Evolutionary conservation across 352 stramenopile genomes (phyloP).

Genomic region (Phytophthora crassamura): DNA sequence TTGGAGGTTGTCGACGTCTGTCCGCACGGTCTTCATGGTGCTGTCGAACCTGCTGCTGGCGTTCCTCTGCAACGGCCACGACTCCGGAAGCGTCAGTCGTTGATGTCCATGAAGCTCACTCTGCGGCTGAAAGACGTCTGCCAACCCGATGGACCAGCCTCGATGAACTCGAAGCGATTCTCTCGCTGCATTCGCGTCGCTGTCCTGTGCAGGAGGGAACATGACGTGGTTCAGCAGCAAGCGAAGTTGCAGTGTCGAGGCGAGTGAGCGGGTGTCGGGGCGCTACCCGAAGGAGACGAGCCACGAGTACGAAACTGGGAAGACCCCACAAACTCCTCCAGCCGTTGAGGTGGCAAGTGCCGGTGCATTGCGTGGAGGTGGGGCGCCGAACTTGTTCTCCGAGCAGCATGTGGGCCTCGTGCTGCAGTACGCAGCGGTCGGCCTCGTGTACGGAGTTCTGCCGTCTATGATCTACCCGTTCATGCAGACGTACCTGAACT

Average conservation of each 20-base stretch:
- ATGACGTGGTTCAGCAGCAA: constrained; percentile 10
- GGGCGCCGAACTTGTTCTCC: constrained; percentile 30
- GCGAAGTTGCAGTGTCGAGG: background rate
- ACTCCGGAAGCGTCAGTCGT: too few relatives aligned
- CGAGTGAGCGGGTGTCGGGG: background rate
- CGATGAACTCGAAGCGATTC: too few relatives aligned
- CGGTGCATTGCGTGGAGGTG: constrained; percentile 42
- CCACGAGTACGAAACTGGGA: constrained; percentile 4
- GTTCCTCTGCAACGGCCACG: too few relatives aligned
- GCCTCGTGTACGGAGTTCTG: constrained; percentile 47
- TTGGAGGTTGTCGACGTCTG: too few relatives aligned
- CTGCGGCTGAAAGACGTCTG: too few relatives aligned
- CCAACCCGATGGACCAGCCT: too few relatives aligned
- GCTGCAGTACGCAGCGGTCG: constrained; percentile 49
- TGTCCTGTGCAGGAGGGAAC: background rate
- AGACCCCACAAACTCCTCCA: background rate
- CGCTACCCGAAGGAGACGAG: background rate
- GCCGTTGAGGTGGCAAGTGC: background rate
- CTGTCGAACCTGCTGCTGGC: too few relatives aligned
- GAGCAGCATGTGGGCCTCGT: constrained; percentile 42
- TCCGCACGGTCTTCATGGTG: too few relatives aligned
- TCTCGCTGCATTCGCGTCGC: too few relatives aligned
- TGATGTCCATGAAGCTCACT: too few relatives aligned
- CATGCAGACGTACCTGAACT: constrained; percentile 48
- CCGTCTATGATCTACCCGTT: constrained; percentile 52